Evolutionary conservation across 495 filamentous ascomycete genomes (phyloP).

Genomic region (Acidomyces sp.): DNA sequence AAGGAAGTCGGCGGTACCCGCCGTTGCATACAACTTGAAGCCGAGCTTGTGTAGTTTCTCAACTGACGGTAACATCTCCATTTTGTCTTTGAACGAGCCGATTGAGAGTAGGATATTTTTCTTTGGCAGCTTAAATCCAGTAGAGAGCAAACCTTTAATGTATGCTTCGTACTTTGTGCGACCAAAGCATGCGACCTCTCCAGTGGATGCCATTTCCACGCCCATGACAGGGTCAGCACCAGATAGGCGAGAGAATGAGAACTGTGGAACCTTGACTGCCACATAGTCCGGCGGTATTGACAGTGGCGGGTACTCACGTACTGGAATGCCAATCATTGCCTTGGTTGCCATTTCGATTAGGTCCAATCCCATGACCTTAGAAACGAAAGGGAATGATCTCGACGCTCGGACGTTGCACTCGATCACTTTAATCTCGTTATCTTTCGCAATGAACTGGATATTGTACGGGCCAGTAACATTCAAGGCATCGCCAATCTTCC

Average conservation of each 20-base stretch:
- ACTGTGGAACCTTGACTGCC: constrained; percentile 95
- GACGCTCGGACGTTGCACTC: constrained; percentile 97
- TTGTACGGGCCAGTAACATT: constrained; percentile 97
- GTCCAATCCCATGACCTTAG: constrained; percentile 96
- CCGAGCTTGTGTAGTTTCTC: constrained; percentile 75
- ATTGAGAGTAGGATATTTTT: constrained; percentile 91
- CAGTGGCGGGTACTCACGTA: constrained; percentile 66
- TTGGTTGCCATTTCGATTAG: constrained; percentile 98
- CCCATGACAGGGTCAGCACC: constrained; percentile 93
- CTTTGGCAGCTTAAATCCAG: constrained; percentile 91
- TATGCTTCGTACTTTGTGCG: constrained; percentile 95
- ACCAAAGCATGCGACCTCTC: constrained; percentile 95
- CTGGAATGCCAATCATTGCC: constrained; percentile 78
- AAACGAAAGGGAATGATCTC: constrained; percentile 94
- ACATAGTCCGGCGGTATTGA: constrained; percentile 70
- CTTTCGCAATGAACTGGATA: constrained; percentile 98
- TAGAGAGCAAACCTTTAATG: constrained; percentile 86
- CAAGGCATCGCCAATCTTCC: constrained; percentile 87
- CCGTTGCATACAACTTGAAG: constrained; percentile 89
- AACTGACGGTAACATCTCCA: constrained; percentile 90
- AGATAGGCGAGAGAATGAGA: constrained; percentile 93
- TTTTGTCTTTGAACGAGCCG: constrained; percentile 92
- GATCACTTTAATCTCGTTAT: constrained; percentile 99
- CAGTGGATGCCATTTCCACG: constrained; percentile 98
- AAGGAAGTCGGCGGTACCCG: constrained; percentile 90